Conservation (phyloP, 768 basidiomycete species). For the Suillus hirtellus region DNA sequence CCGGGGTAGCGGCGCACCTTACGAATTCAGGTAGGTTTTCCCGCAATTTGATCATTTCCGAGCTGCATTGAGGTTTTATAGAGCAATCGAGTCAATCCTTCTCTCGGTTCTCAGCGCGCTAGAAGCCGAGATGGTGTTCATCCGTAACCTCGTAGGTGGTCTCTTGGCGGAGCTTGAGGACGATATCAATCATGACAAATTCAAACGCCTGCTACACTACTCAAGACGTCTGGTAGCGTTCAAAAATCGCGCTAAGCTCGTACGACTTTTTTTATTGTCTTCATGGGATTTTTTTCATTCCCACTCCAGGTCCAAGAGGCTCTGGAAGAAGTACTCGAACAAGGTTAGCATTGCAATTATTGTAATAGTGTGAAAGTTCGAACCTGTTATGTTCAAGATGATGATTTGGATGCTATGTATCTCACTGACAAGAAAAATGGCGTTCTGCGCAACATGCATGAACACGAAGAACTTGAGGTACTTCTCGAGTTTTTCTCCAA, state of each 20-base stretch:
- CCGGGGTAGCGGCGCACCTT: conserved; percentile 69
- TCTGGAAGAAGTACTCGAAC: conserved; percentile 86
- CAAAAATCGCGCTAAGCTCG: conserved; percentile 86
- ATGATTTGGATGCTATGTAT: conserved; percentile 95
- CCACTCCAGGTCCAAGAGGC: conserved; percentile 76
- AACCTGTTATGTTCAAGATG: conserved; percentile 53
- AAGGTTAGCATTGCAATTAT: conserved; percentile 53
- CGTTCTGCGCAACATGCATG: conserved; percentile 57
- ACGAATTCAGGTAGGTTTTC: conserved; percentile 75
- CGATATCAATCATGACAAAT: conserved; percentile 92
- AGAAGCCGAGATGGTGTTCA: conserved; percentile 96
- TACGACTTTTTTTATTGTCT: conserved; percentile 31
- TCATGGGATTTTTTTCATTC: conserved; percentile 7
- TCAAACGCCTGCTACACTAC: conserved; percentile 89
- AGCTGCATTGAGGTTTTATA: conserved; percentile 34
- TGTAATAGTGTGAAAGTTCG: neutral
- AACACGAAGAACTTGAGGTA: conserved; percentile 93
- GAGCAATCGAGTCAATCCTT: conserved; percentile 91
- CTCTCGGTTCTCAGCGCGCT: conserved; percentile 90
- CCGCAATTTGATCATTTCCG: conserved; percentile 18
- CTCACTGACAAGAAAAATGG: conserved; percentile 80
- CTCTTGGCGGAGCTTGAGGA: conserved; percentile 92
- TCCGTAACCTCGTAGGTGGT: conserved; percentile 86
- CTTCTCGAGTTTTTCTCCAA: conserved; percentile 94
- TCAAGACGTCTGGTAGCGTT: conserved; percentile 86